Evolutionary conservation across 805 yeast species (phyloP), one percentile per base, ranked within the genome.

Genomic region (Peterozyma toletana): DNA sequence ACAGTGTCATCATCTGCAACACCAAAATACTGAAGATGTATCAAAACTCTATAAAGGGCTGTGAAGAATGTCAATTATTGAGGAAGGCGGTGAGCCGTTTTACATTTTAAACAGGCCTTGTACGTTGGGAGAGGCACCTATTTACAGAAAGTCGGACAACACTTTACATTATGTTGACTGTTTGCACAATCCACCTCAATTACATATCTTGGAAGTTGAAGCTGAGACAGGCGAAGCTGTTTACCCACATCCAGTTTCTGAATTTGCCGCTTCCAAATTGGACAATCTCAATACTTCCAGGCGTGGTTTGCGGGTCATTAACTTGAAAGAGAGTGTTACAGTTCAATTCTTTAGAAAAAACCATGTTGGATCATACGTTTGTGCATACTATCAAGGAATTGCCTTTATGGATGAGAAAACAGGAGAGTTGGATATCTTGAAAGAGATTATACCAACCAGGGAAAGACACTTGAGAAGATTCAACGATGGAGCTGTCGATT

Each of bases 91-190:
- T 13, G 45, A 43, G 21, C 51, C 53, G 9, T 50, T 48, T 39
- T 48, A 53, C 47, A 41, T 46, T 38, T 47, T 56, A 18, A 48
- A 51, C 17, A 50, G 56, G 29, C 62, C 66, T 11, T 50, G 55
- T 39, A 48, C 45, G 17, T 54, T 62, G 2, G 66, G 66, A n/a
- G 67, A 62, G 45, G 66, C 59, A 17, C 60, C 61, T 3, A 58
- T 62, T 33, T 62, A 54, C 53, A 54, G 67, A 5, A 47, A 43
- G 21, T 49, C 51, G 13, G 66, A 62, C 51, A 39, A 47, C 47
- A 62, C 66, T 17, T 51, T 62, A 37, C 66, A 62, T 49, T 62
- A 56, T 44, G 58, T 55, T 35, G 67, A 62, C 50, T 56, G 61
- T 40, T 48, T 54, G 11, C 35, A 41, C 44, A 18, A 42, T 30